phyloP scores from a whole-genome alignment of 1,284 basidiomycete species.

The Rhizopogon hawkerae region DNA sequence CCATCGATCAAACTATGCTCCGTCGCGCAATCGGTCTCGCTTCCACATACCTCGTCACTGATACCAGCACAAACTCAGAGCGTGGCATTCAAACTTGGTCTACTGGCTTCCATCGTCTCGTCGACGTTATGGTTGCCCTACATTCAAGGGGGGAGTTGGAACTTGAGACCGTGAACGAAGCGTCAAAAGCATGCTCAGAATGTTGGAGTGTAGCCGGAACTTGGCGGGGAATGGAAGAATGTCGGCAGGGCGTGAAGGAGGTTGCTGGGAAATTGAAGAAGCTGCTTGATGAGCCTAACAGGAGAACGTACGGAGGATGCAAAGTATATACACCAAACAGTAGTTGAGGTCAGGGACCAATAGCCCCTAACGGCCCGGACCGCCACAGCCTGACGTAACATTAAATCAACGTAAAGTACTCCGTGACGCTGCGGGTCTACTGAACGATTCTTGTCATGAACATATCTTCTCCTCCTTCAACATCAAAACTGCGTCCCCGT shows the following conservation, averaged over 20 bases:
- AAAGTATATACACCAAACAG: slow-evolving; percentile 50
- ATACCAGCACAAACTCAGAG: slow-evolving; percentile 55
- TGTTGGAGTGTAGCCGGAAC: slow-evolving; percentile 67
- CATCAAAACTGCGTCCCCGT: slow-evolving; percentile 1
- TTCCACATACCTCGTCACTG: slow-evolving; percentile 67
- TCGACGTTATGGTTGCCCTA: slow-evolving; percentile 62
- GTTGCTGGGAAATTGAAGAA: slow-evolving; percentile 55
- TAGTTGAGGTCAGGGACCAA: slow-evolving; percentile 7
- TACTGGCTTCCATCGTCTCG: slow-evolving; percentile 54
- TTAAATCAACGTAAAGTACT: not conserved
- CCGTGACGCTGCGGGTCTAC: slow-evolving; percentile 7
- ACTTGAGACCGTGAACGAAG: slow-evolving; percentile 60
- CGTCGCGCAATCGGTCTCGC: slow-evolving; percentile 58
- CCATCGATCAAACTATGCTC: slow-evolving; percentile 55
- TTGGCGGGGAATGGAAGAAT: slow-evolving; percentile 57
- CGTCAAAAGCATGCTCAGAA: slow-evolving; percentile 71
- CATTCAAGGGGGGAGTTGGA: slow-evolving; percentile 58
- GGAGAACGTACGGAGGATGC: slow-evolving; percentile 57
- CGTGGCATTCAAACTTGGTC: slow-evolving; percentile 53
- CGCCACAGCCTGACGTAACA: slow-evolving; percentile 20
- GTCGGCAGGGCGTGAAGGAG: slow-evolving; percentile 48
- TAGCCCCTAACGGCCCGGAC: slow-evolving; percentile 4
- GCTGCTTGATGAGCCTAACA: slow-evolving; percentile 53
- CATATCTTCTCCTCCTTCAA: not conserved
- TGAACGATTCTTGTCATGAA: not conserved